Base-by-base conservation (phyloP, 768 basidiomycete genomes). In the Dentipellis sp. region DNA sequence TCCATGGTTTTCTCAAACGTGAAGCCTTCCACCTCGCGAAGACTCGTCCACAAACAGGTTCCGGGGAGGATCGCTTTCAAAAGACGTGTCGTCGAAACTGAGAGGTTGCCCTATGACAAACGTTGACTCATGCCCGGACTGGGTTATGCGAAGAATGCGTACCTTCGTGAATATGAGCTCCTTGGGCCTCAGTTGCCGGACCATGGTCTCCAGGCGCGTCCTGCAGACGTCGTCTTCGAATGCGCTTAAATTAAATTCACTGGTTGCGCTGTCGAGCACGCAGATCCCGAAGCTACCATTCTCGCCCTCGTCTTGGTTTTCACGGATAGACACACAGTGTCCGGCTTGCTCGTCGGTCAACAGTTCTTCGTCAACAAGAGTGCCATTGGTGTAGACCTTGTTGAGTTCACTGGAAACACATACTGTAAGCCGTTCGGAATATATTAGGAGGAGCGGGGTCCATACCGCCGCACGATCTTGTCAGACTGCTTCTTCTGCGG, bases 301-400 rank as follows among this genome's bases (percentile, higher is more conserved):
- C 9, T 72, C 74, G 16, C 77, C 74, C 38, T 64, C 65, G 46
- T 65, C 65, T 17, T 66, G 61, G 23, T 70, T 74, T 65, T 91
- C 90, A 7, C 85, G 86, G 66, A 99, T 83, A 9, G 91, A 86
- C 23, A 98, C 81, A 66, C 95, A 98, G 66, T 99, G 97, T 4
- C 91, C 92, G 0, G 93, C 91, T 70, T 97, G 88, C 59, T 98
- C 97, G 57, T 97, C 91, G 1, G 80, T 86, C 35, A 98, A 76
- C 55, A 95, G 83, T 48, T 87, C 83, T 10, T 84, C 84, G 62
- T 99, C 97, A 49, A 97, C 87, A 22, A 98, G 83, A 0, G 97
- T 99, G 2, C 97, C 97, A 52, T 91, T 91, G 0, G 97, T 99
- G 67, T 94, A 90, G 46, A 99, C 92, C 74, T 94, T 95, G 69